Base-by-base conservation (phyloP, 306 rosid genomes). In the Purshia tridentata region DNA sequence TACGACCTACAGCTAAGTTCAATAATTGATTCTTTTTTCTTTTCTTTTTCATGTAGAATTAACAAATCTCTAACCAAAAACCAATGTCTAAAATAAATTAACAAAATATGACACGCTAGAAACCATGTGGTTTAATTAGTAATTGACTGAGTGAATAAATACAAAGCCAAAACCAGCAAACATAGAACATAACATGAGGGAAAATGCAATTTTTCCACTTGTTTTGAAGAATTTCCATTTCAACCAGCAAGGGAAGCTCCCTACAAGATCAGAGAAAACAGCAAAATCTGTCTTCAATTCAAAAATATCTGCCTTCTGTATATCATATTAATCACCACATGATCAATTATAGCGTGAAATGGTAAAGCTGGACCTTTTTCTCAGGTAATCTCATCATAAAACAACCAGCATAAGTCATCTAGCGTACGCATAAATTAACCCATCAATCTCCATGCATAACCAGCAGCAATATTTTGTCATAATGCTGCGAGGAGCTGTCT, bases 211-310 rank as follows among this genome's bases (percentile, higher is more conserved):
- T 7, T 18, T 69, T 40, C 52, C 7, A 16, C 58, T 23, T 8
- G 3, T 6, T 23, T 29, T 46, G 12, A 70, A 51, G 19, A 41
- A 5, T 18, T 70, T 41, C 39, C 19, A 54, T 52, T n/a, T 69
- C 50, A 56, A 50, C 16, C 37, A 69, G 20, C 70, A 45, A 19
- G 51, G 73, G 9, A 9, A 62, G 12, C 49, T 40, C 49, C 58
- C 54, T 49, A 29, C 46, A 50, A 49, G 46, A 67, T 29, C 59
- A 67, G 39, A 49, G 59, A 67, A 51, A 51, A 51, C 5, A 67
- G 72, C 42, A 67, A 67, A 50, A 35, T 52, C 9, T 69, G 62
- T 29, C 50, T 9, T 29, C 14, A 37, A 60, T 35, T 4, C 19
- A 51, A 29, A 29, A 51, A 51, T 51, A 51, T 15, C n/a, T 59